Conservation (phyloP, 768 basidiomycete genomes). For the Tricholoma bakamatsutake region DNA sequence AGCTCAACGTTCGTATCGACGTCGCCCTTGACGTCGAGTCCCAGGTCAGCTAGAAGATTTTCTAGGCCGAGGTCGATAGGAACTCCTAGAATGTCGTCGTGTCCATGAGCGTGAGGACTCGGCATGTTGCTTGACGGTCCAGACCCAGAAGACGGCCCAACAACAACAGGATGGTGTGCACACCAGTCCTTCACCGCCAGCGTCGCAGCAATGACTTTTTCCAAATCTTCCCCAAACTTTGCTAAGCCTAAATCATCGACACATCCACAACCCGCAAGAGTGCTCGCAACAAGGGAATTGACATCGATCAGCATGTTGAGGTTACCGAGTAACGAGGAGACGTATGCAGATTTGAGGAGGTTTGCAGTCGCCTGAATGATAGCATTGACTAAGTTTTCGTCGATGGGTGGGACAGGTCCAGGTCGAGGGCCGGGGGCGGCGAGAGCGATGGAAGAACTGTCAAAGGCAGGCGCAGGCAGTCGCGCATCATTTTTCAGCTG, state of each 20-base stretch:
- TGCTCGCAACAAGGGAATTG: background rate
- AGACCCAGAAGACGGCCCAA: background rate
- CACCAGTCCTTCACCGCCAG: slow-evolving; percentile 11
- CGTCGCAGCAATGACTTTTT: slow-evolving; percentile 2
- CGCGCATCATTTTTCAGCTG: slow-evolving; percentile 4
- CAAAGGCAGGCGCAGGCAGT: slow-evolving; percentile 1
- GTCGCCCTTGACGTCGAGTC: slow-evolving; percentile 2
- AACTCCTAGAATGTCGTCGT: background rate
- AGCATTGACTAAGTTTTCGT: slow-evolving; percentile 8
- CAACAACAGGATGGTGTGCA: slow-evolving; percentile 4
- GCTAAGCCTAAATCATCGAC: slow-evolving; percentile 5
- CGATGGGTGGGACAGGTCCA: background rate
- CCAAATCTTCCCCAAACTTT: slow-evolving; percentile 5
- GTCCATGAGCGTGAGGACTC: background rate
- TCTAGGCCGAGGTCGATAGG: slow-evolving; percentile 10
- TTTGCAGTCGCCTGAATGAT: slow-evolving; percentile 11
- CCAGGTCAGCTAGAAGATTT: slow-evolving; percentile 7
- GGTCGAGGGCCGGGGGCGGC: background rate
- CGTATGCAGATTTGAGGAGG: slow-evolving; percentile 8
- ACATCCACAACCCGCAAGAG: slow-evolving; percentile 10
- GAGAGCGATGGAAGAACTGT: background rate
- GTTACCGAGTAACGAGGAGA: slow-evolving; percentile 4
- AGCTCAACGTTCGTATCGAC: slow-evolving; percentile 5
- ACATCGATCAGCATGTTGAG: slow-evolving; percentile 4
- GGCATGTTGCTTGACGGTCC: background rate